phyloP scores from a whole-genome alignment of 169 alveolate species.

The Amoebophrya sp. region DNA sequence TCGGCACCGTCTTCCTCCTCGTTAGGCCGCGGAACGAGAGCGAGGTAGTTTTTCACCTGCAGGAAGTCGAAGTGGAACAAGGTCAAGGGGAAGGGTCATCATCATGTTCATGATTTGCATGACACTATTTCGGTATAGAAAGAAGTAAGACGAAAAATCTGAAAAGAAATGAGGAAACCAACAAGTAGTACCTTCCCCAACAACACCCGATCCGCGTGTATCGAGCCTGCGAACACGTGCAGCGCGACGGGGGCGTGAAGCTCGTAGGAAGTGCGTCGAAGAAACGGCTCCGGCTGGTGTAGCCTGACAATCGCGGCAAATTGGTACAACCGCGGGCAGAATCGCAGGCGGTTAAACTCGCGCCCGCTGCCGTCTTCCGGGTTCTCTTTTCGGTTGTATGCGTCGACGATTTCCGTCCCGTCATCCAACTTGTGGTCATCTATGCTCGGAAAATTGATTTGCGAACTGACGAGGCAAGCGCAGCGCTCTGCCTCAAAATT shows the following conservation, averaged over 20 bases:
- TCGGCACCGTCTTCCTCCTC: background rate
- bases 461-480: background rate
- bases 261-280: background rate
- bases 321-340: background rate
- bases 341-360: background rate
- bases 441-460: background rate
- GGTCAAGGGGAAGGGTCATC: too few relatives aligned
- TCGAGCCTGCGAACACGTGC: background rate
- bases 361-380: background rate
- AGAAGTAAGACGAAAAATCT: too few relatives aligned
- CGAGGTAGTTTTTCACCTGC: too few relatives aligned
- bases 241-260: background rate
- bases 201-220: background rate
- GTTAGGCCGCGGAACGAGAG: background rate
- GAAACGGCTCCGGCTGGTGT: background rate
- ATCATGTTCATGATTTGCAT: too few relatives aligned
- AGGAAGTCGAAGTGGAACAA: too few relatives aligned
- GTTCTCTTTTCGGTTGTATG: background rate
- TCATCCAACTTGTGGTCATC: background rate
- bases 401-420: background rate
- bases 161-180: too few relatives aligned
- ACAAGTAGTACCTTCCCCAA: background rate
- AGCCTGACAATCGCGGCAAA: background rate
- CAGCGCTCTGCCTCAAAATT: background rate
- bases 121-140: too few relatives aligned